Percentiles rank a stretch among this genome's conserved stretches.
These are phyloP conservation scores for Pouteria glomerata DNA, from an alignment of 148 eudicot species.

Conservation along the genomic window DNA sequence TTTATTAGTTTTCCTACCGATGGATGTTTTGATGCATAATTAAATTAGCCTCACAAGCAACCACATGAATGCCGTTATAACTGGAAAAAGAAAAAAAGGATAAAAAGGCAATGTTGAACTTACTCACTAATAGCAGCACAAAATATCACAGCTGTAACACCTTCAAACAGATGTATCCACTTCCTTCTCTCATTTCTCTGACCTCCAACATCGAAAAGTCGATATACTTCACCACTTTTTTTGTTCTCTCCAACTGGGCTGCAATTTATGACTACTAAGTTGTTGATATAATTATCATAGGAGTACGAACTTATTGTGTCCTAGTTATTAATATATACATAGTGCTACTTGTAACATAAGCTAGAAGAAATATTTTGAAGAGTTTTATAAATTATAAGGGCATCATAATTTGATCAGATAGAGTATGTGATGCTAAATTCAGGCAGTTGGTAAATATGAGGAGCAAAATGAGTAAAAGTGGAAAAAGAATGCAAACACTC, in stretches of 20 bases:
- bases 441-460: neutral
- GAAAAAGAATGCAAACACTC: neutral
- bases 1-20: neutral
- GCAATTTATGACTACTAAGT: constrained; percentile 17
- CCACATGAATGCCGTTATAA: neutral
- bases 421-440: neutral
- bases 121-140: constrained; percentile 99
- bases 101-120: constrained; percentile 18
- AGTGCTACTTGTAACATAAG: neutral
- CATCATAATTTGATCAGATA: neutral
- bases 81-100: neutral
- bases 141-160: constrained; percentile 94
- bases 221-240: constrained; percentile 93
- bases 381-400: neutral
- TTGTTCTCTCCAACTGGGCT: constrained; percentile 98
- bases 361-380: neutral
- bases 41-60: neutral
- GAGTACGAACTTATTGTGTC: constrained; percentile 2
- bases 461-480: neutral
- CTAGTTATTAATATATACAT: neutral
- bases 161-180: constrained; percentile 99
- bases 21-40: neutral
- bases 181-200: constrained; percentile 99
- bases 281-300: constrained; percentile 3
- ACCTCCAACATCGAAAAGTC: constrained; percentile 97